phyloP scores from a whole-genome alignment of 1,284 basidiomycete species.

The Gomphus bonarii region DNA sequence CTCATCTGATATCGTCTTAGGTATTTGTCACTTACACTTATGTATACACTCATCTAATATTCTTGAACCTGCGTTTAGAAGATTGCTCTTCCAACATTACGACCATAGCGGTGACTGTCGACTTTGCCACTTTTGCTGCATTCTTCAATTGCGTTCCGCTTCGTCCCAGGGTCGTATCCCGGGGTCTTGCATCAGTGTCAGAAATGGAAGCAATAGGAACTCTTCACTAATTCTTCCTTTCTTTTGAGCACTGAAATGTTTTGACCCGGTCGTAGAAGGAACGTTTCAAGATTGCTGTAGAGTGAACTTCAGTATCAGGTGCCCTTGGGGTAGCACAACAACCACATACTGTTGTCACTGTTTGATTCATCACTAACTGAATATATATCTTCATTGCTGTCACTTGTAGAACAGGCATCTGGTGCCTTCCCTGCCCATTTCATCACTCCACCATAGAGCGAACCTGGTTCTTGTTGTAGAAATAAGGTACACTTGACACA shows the following conservation, averaged over 20 bases:
- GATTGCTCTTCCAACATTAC: too few relatives aligned
- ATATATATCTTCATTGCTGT: neutral
- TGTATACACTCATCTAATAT: too few relatives aligned
- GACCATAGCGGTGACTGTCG: neutral
- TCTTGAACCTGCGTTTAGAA: too few relatives aligned
- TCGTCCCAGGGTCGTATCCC: neutral
- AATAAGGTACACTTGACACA: too few relatives aligned
- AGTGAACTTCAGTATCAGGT: neutral
- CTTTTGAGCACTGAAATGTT: neutral
- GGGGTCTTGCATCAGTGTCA: neutral
- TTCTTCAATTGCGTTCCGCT: neutral
- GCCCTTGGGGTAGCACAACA: neutral
- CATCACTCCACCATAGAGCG: constrained; percentile 3
- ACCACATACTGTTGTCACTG: neutral
- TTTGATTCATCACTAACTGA: too few relatives aligned
- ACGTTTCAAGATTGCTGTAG: neutral
- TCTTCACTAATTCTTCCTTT: neutral
- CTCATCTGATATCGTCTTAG: too few relatives aligned
- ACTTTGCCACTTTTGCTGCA: neutral
- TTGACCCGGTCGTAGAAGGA: too few relatives aligned
- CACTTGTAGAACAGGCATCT: neutral
- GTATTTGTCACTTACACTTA: too few relatives aligned
- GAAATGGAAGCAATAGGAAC: constrained; percentile 3
- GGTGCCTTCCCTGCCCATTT: constrained; percentile 6
- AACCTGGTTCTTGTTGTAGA: too few relatives aligned